These are phyloP conservation scores for Skeletonema potamos DNA, from an alignment of 108 stramenopile genomes.

Conservation along the genomic window DNA sequence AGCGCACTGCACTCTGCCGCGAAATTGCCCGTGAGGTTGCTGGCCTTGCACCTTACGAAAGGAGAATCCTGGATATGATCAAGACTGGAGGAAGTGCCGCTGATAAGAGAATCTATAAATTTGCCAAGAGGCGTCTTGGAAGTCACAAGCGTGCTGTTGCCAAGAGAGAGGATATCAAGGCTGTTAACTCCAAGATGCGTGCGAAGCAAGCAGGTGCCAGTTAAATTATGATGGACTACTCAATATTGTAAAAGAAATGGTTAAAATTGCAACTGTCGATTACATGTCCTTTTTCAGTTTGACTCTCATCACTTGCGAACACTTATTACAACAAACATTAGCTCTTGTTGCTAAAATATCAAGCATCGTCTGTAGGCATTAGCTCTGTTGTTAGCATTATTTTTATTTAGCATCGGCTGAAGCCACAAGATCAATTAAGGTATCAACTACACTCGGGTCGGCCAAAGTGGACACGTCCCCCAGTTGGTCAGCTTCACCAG, in stretches of 20 bases:
- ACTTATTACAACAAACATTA: neutral
- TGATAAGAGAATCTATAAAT: conserved; percentile 99
- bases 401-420: neutral
- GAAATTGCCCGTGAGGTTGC: conserved; percentile 97
- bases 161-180: conserved; percentile 99
- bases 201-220: conserved; percentile 78
- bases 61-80: conserved; percentile 99
- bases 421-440: conserved; percentile 53
- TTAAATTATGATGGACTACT: conserved; percentile 6
- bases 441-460: conserved; percentile 82
- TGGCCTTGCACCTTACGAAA: conserved; percentile 98
- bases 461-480: conserved; percentile 87
- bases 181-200: conserved; percentile 84
- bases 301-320: too few relatives aligned
- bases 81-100: conserved; percentile 96
- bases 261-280: neutral
- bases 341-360: neutral
- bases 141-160: conserved; percentile 97
- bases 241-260: neutral
- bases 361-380: neutral
- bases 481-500: conserved; percentile 70
- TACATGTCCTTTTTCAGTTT: too few relatives aligned
- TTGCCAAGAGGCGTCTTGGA: conserved; percentile 98
- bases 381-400: conserved; percentile 6
- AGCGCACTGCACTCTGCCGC: conserved; percentile 83